Conservation (phyloP, 352 stramenopile genomes). For the Pythium oligandrum region DNA sequence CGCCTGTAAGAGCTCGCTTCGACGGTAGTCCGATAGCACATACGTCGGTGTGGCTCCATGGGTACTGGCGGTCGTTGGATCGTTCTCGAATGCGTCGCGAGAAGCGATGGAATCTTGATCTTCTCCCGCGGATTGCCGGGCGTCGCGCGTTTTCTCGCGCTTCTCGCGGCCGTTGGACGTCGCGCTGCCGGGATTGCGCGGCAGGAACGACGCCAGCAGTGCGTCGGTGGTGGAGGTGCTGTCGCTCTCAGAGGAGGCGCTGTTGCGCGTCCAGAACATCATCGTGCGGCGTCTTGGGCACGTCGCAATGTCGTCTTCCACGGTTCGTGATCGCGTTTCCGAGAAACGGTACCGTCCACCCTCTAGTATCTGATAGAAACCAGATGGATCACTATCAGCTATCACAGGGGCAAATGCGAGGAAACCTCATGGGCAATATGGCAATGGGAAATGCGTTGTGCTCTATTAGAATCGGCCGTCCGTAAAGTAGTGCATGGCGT, state of each 20-base stretch:
- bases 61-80: neutral
- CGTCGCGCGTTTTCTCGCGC: neutral
- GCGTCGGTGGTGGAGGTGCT: neutral
- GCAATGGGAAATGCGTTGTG: neutral
- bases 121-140: neutral
- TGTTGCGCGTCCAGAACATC: slow-evolving; percentile 5
- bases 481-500: slow-evolving; percentile 88
- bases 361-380: no score
- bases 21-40: slow-evolving; percentile 62
- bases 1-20: slow-evolving; percentile 66
- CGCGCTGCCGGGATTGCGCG: neutral
- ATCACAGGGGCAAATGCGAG: no score
- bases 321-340: no score
- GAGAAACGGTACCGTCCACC: no score
- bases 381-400: no score
- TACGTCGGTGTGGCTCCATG: slow-evolving; percentile 20
- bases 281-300: neutral
- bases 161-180: neutral
- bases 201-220: neutral
- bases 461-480: slow-evolving; percentile 54
- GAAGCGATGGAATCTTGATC: neutral
- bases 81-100: neutral
- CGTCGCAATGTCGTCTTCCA: no score
- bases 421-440: neutral
- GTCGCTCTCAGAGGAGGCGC: neutral